A percentile compares a stretch with the other conserved stretches of the same genome.
These are phyloP conservation scores for Yamadazyma atmosphaerica DNA, from an alignment of 1,139 yeast genomes.

Conservation along the genomic window DNA sequence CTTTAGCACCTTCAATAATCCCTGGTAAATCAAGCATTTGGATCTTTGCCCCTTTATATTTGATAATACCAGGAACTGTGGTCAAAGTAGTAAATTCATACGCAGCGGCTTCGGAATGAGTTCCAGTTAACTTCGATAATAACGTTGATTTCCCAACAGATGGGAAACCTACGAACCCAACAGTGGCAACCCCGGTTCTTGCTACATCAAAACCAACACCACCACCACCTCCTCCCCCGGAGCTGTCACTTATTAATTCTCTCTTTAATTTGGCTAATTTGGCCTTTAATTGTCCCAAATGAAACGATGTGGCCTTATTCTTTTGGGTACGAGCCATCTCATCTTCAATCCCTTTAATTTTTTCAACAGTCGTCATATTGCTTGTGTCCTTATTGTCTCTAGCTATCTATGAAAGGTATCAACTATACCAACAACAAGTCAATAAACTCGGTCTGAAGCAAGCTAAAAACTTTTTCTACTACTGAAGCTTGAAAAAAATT, in stretches of 20 bases:
- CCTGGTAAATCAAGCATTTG: slow-evolving; percentile 99
- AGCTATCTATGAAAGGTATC: neutral
- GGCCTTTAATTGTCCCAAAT: slow-evolving; percentile 95
- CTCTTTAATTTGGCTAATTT: slow-evolving; percentile 92
- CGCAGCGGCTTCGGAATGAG: slow-evolving; percentile 96
- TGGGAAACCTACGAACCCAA: slow-evolving; percentile 97
- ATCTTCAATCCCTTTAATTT: slow-evolving; percentile 89
- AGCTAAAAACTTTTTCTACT: slow-evolving; percentile 3
- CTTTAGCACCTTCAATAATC: slow-evolving; percentile 98
- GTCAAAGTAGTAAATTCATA: slow-evolving; percentile 97
- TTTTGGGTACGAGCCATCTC: slow-evolving; percentile 96
- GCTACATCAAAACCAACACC: slow-evolving; percentile 96
- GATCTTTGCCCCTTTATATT: slow-evolving; percentile 94
- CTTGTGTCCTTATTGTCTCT: neutral
- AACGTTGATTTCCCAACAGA: slow-evolving; percentile 96
- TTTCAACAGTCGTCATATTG: slow-evolving; percentile 78
- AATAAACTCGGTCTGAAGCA: neutral
- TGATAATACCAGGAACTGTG: slow-evolving; percentile 95
- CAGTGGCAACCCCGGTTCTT: slow-evolving; percentile 95
- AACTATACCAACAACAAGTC: neutral
- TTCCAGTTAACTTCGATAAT: slow-evolving; percentile 85
- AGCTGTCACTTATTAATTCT: slow-evolving; percentile 79
- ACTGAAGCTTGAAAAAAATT: slow-evolving; percentile 5
- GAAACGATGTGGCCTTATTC: slow-evolving; percentile 94
- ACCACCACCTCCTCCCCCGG: slow-evolving; percentile 82